Base-by-base conservation (phyloP, 2,329 filamentous ascomycete genomes). In the Epichloe sylvatica region DNA sequence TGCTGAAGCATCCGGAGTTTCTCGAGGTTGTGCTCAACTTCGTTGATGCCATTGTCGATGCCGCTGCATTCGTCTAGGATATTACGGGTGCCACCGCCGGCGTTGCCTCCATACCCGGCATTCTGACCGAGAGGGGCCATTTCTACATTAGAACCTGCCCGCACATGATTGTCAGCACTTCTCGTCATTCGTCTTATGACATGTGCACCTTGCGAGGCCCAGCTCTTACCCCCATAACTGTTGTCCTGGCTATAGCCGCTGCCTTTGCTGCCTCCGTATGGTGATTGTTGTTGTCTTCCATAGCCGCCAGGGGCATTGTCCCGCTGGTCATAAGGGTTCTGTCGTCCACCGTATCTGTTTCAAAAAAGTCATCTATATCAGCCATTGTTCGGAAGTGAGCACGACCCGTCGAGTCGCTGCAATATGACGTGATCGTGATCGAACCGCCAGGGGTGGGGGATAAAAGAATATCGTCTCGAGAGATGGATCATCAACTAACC, bases 1-100 rank as follows among this genome's bases (percentile, higher is more conserved):
- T 78, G 77, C 64, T 91, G 86, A 37, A 87, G 73, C 64, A 75
- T 76, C 59, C 80, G 78, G 45, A 95, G 78, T 60, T 84, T 77
- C 55, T 80, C 75, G 35, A 94, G 77, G 59, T 85, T 85, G 54
- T 70, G 68, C 60, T 89, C 81, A 60, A 96, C 79, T 51, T 81
- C 73, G 54, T 85, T 77, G 60, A 96, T 85, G 40, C 82, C 84
- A 52, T 78, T 73, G 64, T 89, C 84, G 63, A 96, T 84, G 43
- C 86, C 81, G 52, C 80, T 78, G 69, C 87, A 92, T 65, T 92
- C 84, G 69, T 94, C 87, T 52, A 96, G 76, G 57, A 94, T 84
- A 12, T 51, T 51, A 50, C 78, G 78, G 63, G 87, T 89, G 41
- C 84, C 80, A 64, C 89, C 79, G 57, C 67, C 59, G 39, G 64